These are phyloP conservation scores for Apiospora hydei DNA, from an alignment of 2,329 filamentous ascomycete genomes.

Conservation along the genomic window DNA sequence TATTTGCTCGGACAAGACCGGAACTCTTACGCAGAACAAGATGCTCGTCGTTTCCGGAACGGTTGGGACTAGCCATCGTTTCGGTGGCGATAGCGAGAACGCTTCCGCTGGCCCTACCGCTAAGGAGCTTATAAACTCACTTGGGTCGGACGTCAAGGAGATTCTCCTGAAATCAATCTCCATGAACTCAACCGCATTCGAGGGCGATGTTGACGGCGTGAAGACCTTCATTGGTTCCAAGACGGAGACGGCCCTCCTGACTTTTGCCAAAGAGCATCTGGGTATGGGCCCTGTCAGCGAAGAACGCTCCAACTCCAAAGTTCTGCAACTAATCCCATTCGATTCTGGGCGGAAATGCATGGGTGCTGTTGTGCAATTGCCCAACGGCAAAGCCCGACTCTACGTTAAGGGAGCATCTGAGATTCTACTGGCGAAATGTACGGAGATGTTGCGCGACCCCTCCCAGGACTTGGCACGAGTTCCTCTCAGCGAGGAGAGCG, in stretches of 20 bases:
- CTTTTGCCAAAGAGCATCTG: conserved; percentile 71
- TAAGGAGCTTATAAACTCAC: conserved; percentile 55
- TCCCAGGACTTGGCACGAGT: conserved; percentile 51
- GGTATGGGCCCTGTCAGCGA: conserved; percentile 71
- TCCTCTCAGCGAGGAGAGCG: conserved; percentile 59
- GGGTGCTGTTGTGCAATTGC: conserved; percentile 63
- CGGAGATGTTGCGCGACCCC: conserved; percentile 58
- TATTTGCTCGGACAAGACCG: conserved; percentile 74
- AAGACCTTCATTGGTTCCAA: conserved; percentile 78
- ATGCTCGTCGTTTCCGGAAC: conserved; percentile 72
- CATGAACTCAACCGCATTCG: conserved; percentile 77
- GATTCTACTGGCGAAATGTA: conserved; percentile 66
- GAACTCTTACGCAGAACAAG: conserved; percentile 72
- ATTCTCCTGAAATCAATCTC: conserved; percentile 66
- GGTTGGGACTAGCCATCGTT: conserved; percentile 62
- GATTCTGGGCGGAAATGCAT: conserved; percentile 79
- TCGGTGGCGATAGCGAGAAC: conserved; percentile 48
- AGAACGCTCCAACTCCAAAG: conserved; percentile 65
- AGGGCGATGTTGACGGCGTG: conserved; percentile 73
- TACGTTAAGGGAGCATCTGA: conserved; percentile 72
- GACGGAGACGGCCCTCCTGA: conserved; percentile 78
- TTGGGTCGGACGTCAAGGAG: conserved; percentile 56
- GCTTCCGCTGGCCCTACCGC: conserved; percentile 46
- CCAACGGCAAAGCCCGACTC: conserved; percentile 60
- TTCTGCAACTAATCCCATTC: conserved; percentile 75